Conservation (phyloP, 768 basidiomycete species). For the Cyathus striatus region DNA sequence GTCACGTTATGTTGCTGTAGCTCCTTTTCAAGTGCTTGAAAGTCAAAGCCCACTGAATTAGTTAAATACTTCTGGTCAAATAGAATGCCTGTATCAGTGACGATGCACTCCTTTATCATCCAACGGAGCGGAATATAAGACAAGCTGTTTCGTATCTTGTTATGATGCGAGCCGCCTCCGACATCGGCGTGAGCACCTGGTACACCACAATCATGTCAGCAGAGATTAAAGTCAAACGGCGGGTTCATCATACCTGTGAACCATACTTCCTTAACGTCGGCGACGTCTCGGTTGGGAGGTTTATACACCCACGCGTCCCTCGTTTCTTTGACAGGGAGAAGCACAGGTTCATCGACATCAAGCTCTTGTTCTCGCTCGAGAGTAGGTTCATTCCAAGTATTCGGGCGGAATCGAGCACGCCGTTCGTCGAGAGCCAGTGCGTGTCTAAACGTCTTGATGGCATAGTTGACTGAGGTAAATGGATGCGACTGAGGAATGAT, state of each 20-base stretch:
- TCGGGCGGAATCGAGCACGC: constrained; percentile 16
- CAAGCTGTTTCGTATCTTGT: constrained; percentile 12
- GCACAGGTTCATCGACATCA: constrained; percentile 12
- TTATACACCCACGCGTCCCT: constrained; percentile 13
- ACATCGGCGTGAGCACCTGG: constrained; percentile 17
- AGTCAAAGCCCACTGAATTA: constrained; percentile 12
- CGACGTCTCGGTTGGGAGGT: constrained; percentile 11
- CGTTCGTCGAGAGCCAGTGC: constrained; percentile 18
- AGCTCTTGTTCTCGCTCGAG: constrained; percentile 16
- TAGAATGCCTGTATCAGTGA: constrained; percentile 11
- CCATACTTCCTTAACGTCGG: constrained; percentile 19
- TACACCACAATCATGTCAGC: neutral
- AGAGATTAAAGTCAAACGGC: neutral
- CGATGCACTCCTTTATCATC: constrained; percentile 23
- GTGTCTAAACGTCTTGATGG: constrained; percentile 15
- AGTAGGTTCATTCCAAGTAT: constrained; percentile 15
- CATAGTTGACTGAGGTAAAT: constrained; percentile 16
- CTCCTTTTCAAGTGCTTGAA: constrained; percentile 4
- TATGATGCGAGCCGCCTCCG: constrained; percentile 18
- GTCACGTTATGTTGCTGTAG: neutral
- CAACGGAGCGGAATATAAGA: constrained; percentile 20
- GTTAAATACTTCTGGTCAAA: constrained; percentile 15
- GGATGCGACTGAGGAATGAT: constrained; percentile 15
- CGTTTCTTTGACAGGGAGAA: neutral
- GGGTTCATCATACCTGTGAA: no score